Evolutionary conservation across 495 filamentous ascomycete genomes (phyloP), one percentile per base, ranked within the genome.

Genomic region (Annulohypoxylon maeteangense): DNA sequence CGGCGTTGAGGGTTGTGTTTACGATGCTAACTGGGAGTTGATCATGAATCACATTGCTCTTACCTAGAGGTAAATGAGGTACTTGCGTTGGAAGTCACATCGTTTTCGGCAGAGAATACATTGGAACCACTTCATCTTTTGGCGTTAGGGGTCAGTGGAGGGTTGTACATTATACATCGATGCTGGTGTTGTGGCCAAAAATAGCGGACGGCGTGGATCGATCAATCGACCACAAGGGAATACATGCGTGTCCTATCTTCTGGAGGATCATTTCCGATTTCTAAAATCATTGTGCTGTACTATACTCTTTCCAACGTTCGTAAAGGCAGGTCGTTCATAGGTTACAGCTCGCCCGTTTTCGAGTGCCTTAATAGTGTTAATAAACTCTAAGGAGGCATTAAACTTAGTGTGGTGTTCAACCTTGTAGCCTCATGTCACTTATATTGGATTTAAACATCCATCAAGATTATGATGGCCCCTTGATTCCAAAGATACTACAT

Each of bases 1-100:
- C n/a, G 71, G 71, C 71, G 71, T 74, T 34, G 20, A 36, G 51
- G 71, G 31, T 31, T 62, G 36, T 31, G n/a, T 58, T 62, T 40
- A 27, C 23, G 23, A 38, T 25, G 34, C 34, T 12, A 25, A 38
- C 18, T 20, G 23, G 56, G 29, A 44, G 58, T 22, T 48, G 47
- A 45, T 32, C n/a, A 58, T 31, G n/a, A 63, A 51, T 62, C 31
- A 50, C 47, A 65, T 60, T 31, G 40, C 14, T 32, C 47, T 31
- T n/a, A 38, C n/a, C 27, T n/a, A 53, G 20, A 34, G 54, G 8
- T 25, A 34, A 34, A 32, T 10, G 62, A 59, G 55, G 38, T 23
- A 53, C 53, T 29, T 54, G 54, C 47, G 40, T 50, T 20, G 20
- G 14, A 42, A 25, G 20, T 42, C 14, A 38, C 20, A 57, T 16